Evolutionary conservation across 2,329 filamentous ascomycete species (phyloP), one percentile per base, ranked within the genome.

Genomic region (Rachicladosporium sp.): DNA sequence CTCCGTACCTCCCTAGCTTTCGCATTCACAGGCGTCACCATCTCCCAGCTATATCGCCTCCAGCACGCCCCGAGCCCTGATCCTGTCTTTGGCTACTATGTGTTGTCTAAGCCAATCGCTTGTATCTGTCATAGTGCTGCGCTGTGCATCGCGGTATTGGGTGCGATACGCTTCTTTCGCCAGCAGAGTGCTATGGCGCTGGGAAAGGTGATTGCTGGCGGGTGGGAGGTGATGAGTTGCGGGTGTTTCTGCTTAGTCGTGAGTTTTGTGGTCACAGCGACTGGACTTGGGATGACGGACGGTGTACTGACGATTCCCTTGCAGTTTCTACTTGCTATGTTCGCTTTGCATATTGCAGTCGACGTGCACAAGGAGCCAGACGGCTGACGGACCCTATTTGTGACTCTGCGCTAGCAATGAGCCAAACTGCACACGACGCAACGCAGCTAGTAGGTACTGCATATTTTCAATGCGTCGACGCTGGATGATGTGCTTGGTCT

Each of bases 1-100:
- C 68, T 85, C 23, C 73, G 81, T 12, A 86, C 80, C 2, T 82
- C 78, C 0, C 60, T 82, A 30, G 68, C 73, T 11, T 65, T 85
- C 31, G 76, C 79, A 10, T 78, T 83, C 61, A 63, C 77, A 12
- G 79, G 80, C 11, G 73, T 80, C 3, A 50, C 75, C 3, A 69
- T 80, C 21, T 75, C 79, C 0, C 81, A 86, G 52, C 69, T 86
- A 6, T 83, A 82, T 50, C 67, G 71, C 12, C 63, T 80, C 3
- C 70, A 79, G 50, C 66, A 75, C 23, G 54, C 65, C 21, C 52
- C 64, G 7, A 51, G 60, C 10, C 63, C 60, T 1, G 49, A 62
- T 30, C 57, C 58, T 2, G 58, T 62, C 9, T 70, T 82, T 42
- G 74, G 75, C 1, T 84, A 76, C 53, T 73, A 67, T 43, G 58